Conservation (phyloP, 129 eudicot genomes). For the Arctium lappa region DNA sequence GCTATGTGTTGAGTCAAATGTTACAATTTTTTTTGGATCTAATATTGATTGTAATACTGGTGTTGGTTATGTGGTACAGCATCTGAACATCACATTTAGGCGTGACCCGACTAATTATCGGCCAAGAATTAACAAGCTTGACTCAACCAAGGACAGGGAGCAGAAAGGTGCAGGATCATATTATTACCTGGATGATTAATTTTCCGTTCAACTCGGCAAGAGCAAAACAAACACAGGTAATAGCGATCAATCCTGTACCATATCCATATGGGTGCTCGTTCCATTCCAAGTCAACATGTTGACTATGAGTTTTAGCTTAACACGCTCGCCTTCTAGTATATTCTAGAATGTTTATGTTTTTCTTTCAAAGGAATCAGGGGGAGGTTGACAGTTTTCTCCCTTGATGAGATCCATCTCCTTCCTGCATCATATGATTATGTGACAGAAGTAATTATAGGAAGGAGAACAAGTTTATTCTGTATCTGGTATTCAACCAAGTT, state of each 20-base stretch:
- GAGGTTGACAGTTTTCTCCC: background rate
- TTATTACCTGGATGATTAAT: slow-evolving; percentile 77
- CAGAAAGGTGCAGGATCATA: slow-evolving; percentile 90
- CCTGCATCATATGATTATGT: background rate
- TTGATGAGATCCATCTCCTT: background rate
- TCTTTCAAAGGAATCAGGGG: background rate
- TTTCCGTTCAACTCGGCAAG: background rate
- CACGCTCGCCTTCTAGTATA: background rate
- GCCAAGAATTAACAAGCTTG: slow-evolving; percentile 85
- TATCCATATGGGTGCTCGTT: background rate
- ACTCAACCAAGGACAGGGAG: slow-evolving; percentile 87
- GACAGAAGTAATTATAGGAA: background rate
- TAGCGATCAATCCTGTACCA: background rate
- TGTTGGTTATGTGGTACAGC: slow-evolving; percentile 44
- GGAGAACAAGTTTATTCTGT: background rate
- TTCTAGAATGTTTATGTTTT: background rate
- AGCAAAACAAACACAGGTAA: background rate
- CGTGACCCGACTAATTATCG: slow-evolving; percentile 79
- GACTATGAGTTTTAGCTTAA: background rate
- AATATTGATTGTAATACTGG: background rate
- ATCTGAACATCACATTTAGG: slow-evolving; percentile 74
- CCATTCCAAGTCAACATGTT: background rate
- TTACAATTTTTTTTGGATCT: background rate
- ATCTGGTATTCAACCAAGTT: background rate
- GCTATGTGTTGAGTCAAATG: background rate